Conservation (phyloP, 139 green algal species). For the Zygnema circumcarinatum region DNA sequence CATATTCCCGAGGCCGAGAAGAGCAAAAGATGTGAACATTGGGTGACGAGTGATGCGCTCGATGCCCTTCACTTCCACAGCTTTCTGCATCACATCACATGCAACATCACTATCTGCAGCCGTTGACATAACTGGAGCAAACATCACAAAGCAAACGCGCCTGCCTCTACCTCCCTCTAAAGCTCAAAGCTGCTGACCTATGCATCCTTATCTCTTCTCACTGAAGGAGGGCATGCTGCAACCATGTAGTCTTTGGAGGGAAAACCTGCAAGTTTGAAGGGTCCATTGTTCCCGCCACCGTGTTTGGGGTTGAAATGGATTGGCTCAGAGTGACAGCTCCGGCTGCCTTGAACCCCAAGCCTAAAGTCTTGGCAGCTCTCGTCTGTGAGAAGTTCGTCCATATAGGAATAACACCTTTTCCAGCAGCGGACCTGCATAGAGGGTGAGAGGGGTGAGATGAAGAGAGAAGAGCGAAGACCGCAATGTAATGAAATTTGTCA, state of each 20-base stretch:
- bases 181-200: too few relatives aligned
- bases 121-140: too few relatives aligned
- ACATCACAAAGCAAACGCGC: too few relatives aligned
- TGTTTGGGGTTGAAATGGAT: conserved; percentile 12
- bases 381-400: conserved; percentile 1
- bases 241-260: too few relatives aligned
- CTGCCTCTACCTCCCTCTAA: too few relatives aligned
- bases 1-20: conserved; percentile 26
- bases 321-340: conserved; percentile 11
- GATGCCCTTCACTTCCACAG: conserved; percentile 30
- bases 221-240: too few relatives aligned
- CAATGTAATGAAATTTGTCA: too few relatives aligned
- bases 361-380: background rate
- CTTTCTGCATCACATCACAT: background rate
- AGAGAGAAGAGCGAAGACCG: too few relatives aligned
- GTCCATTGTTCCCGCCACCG: too few relatives aligned
- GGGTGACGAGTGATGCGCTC: conserved; percentile 21
- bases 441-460: background rate
- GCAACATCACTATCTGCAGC: too few relatives aligned
- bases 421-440: conserved; percentile 17
- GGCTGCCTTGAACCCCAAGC: background rate
- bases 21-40: conserved; percentile 20
- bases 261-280: too few relatives aligned
- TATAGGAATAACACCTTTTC: background rate
- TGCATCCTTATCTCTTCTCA: too few relatives aligned